Evolutionary conservation across 2,329 filamentous ascomycete species (phyloP), one percentile per base, ranked within the genome.

Genomic region (Epichloe sylvatica): DNA sequence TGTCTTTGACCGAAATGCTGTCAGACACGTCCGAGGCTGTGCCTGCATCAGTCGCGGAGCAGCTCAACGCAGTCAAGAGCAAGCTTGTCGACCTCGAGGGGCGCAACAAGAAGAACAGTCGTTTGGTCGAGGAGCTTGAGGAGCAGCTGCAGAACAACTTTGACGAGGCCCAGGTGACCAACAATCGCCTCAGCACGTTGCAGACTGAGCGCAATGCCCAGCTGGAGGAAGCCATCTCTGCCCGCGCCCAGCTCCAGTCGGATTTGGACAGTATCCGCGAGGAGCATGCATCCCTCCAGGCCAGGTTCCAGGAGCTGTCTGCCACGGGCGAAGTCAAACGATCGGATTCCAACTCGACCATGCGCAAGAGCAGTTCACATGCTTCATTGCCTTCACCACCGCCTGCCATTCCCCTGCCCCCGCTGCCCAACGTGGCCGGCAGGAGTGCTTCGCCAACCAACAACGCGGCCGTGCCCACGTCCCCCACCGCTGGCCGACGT

Each of bases 131-230:
- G 64, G 91, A 98, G 68, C 81, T 98, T 5, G 92, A 98, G 67
- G 91, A 97, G 59, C 92, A 98, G 66, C 80, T 98, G 49, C 90
- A 91, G 62, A 87, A 78, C 63, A 96, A 92, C 69, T 98, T 89
- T 67, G 92, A 98, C 61, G 86, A 95, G 64, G 89, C 91, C 52
- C 87, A 96, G 62, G 73, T 80, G 52, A 82, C 83, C 12, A 89
- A 80, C 65, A 94, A 95, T 69, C 82, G 91, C 49, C 71, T 97
- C 48, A 96, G 90, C 47, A 83, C 85, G 45, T 73, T 91, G 45
- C 83, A 89, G 61, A 78, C 80, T 17, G 85, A 90, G 66, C 82
- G 84, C 45, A 78, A 82, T 53, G 74, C 75, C 47, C 82, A 90
- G 59, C 68, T 95, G 37, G 86, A 94, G 54, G 88, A 96, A 56